These are phyloP conservation scores for Talaromyces rugulosus DNA, from an alignment of 2,329 filamentous ascomycete species.

Conservation along the genomic window DNA sequence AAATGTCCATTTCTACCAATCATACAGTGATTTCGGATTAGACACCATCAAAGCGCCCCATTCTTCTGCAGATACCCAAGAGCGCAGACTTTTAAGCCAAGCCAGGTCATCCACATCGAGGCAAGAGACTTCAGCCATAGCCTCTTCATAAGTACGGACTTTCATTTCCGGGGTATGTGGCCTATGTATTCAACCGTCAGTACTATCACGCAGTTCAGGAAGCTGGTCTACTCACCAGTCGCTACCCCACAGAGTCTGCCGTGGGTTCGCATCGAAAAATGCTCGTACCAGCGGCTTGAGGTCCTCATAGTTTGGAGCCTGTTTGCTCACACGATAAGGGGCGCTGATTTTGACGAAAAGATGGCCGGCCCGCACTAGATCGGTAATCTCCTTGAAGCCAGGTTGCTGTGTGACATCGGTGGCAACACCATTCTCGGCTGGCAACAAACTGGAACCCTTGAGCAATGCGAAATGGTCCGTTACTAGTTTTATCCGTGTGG, in stretches of 20 bases:
- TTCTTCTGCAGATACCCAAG: constrained; percentile 21
- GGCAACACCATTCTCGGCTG: constrained; percentile 12
- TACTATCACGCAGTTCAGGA: not conserved
- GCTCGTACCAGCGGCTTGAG: constrained; percentile 27
- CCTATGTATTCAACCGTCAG: constrained; percentile 16
- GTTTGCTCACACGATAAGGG: constrained; percentile 31
- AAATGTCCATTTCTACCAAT: constrained; percentile 8
- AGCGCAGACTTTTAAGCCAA: constrained; percentile 24
- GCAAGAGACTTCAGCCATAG: constrained; percentile 28
- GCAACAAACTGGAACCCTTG: constrained; percentile 31
- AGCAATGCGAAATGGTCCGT: constrained; percentile 38
- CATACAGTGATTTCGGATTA: constrained; percentile 19
- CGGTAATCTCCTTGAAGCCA: constrained; percentile 26
- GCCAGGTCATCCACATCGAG: constrained; percentile 22
- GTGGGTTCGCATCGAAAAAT: constrained; percentile 29
- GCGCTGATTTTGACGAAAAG: constrained; percentile 38
- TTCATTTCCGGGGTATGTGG: constrained; percentile 38
- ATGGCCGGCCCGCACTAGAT: constrained; percentile 26
- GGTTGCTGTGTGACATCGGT: constrained; percentile 24
- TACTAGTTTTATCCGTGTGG: constrained; percentile 22
- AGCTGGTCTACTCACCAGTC: constrained; percentile 25
- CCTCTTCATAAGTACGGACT: constrained; percentile 29
- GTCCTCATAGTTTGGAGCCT: constrained; percentile 29
- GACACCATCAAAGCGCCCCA: constrained; percentile 22
- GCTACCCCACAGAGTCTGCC: constrained; percentile 34